These are phyloP conservation scores for Ogataea wickerhamii DNA, from an alignment of 805 yeast species.

Conservation along the genomic window DNA sequence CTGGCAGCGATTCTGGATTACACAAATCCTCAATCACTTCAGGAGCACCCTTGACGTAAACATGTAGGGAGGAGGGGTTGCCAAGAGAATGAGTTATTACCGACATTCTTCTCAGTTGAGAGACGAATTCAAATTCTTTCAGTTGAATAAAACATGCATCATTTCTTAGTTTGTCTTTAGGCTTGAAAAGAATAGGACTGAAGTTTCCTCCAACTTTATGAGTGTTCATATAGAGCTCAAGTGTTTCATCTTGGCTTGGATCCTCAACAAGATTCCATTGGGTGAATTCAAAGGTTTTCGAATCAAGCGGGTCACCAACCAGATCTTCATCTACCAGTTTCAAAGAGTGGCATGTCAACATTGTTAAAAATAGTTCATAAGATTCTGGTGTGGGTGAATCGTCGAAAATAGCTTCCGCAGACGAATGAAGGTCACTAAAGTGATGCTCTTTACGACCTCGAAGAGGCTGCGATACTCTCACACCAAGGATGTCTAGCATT, in stretches of 20 bases:
- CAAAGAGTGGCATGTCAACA: constrained; percentile 86
- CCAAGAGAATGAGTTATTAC: constrained; percentile 57
- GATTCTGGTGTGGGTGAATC: constrained; percentile 18
- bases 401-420: constrained; percentile 16
- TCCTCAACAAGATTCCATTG: constrained; percentile 75
- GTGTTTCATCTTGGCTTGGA: constrained; percentile 34
- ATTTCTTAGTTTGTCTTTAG: constrained; percentile 27
- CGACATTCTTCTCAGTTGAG: constrained; percentile 86
- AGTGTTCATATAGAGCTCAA: constrained; percentile 20
- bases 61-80: constrained; percentile 31
- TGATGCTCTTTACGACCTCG: constrained; percentile 26
- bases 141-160: constrained; percentile 35
- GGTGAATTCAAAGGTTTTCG: constrained; percentile 89
- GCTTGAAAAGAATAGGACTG: constrained; percentile 49
- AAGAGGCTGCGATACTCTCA: constrained; percentile 35
- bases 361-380: constrained; percentile 37
- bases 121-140: constrained; percentile 74
- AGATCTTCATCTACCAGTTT: constrained; percentile 72
- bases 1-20: constrained; percentile 65
- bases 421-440: constrained; percentile 24
- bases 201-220: constrained; percentile 37
- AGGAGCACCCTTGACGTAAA: constrained; percentile 94
- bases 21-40: constrained; percentile 86
- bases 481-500: constrained; percentile 80
- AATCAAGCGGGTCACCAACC: constrained; percentile 92